Evolutionary conservation across 208 protist genomes (phyloP), one percentile per base, ranked within the genome.

Genomic region (Trypanosoma melophagium): DNA sequence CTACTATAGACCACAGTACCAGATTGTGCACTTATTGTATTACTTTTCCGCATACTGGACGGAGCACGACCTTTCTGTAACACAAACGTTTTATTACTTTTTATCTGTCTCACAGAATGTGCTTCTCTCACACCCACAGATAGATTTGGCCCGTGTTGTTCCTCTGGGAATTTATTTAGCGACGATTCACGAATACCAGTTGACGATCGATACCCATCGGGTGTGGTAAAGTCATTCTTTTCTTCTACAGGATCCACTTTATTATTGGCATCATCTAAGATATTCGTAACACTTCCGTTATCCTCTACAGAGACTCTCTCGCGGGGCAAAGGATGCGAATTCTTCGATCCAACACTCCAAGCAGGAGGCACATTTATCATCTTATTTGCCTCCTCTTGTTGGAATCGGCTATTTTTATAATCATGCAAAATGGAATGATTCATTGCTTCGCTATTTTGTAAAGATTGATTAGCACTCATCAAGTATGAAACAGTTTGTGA

Each of bases 1-100:
- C 55, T 45, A 24, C 55, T 60, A 21, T 21, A 56, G 13, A 53
- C 35, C 9, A 66, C 60, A 56, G 14, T 24, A 47, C 60, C 60
- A 66, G 49, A 13, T 31, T 28, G 24, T 54, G 1, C 21, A 40
- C 38, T 54, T 22, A 24, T 49, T 19, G 17, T 12, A 35, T 0
- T 51, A 24, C 45, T 24, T 25, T 7, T 35, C 28, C 5, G 28
- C 28, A 35, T 35, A 7, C 28, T 35, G 28, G 28, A 35, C 28
- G 28, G 28, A 35, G 28, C 5, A 35, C 28, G 28, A 35, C 28
- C 5, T 7, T 5, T 5, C 28, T 35, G 28, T 35, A 35, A 35
- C 5, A 35, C 1, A 1, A 5, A 35, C 28, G 28, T 35, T 47
- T 47, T 8, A 10, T 47, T 47, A 47, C 16, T 47, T 47, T 47